phyloP scores from a whole-genome alignment of 1,284 basidiomycete genomes.

The Flammula alnicola region DNA sequence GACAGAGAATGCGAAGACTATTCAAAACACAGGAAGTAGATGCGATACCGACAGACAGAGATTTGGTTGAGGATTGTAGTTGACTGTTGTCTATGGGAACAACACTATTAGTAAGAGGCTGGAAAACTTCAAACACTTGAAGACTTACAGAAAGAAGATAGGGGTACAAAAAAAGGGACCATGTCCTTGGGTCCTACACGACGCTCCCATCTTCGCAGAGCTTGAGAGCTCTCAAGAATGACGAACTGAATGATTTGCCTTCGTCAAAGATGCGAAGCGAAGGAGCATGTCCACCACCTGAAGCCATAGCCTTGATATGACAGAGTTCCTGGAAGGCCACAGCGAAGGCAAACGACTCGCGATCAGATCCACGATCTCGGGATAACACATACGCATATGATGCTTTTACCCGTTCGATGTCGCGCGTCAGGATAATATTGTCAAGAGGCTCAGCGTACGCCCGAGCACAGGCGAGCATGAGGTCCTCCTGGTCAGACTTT shows the following conservation, averaged over 20 bases:
- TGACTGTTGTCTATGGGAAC: too few species aligned
- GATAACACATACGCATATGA: conserved; percentile 50
- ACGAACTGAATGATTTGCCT: conserved; percentile 34
- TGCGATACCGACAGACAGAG: too few species aligned
- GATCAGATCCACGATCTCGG: too few species aligned
- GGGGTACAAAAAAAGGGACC: too few species aligned
- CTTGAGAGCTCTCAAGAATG: conserved; percentile 31
- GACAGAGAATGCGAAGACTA: too few species aligned
- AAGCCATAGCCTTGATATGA: conserved; percentile 51
- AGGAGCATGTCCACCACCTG: conserved; percentile 38
- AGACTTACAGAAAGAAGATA: too few species aligned
- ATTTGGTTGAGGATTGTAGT: too few species aligned
- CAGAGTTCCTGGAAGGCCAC: conserved; percentile 54
- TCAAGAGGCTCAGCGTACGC: conserved; percentile 30
- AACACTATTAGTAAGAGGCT: too few species aligned
- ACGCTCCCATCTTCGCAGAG: conserved; percentile 19
- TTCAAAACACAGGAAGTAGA: too few species aligned
- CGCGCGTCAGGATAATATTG: conserved; percentile 30
- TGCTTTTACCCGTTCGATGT: conserved; percentile 50
- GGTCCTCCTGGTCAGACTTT: conserved; percentile 24
- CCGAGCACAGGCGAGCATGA: conserved; percentile 26
- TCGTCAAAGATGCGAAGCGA: conserved; percentile 41
- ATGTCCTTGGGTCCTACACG: too few species aligned
- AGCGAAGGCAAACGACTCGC: conserved; percentile 42
- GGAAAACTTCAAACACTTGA: too few species aligned